These are phyloP conservation scores for Calocybe gangraenosa DNA, from an alignment of 768 basidiomycete species.

Conservation along the genomic window DNA sequence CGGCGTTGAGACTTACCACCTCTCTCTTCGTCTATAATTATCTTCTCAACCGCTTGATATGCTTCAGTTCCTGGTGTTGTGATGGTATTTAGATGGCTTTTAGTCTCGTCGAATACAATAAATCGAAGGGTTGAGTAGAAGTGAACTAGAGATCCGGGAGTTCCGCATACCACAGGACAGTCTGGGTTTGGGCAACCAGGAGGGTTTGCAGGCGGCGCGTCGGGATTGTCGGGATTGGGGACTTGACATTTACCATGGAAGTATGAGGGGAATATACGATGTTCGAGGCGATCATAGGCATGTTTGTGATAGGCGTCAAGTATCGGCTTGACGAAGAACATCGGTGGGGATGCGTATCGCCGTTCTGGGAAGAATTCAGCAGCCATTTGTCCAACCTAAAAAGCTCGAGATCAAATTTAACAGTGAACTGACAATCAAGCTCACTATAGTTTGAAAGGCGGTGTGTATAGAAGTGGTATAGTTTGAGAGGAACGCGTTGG, in stretches of 20 bases:
- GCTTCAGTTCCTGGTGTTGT: conserved; percentile 32
- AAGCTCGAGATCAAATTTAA: conserved; percentile 1
- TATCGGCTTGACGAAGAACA: conserved; percentile 43
- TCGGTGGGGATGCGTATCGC: conserved; percentile 8
- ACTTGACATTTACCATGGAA: conserved; percentile 77
- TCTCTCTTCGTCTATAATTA: conserved; percentile 31
- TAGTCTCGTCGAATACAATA: conserved; percentile 46
- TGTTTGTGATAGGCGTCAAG: conserved; percentile 38
- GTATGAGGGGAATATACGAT: conserved; percentile 61
- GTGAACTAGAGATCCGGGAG: conserved; percentile 76
- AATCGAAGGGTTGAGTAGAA: conserved; percentile 47
- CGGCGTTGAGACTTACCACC: conserved; percentile 1
- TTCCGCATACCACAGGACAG: conserved; percentile 76
- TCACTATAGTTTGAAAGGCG: conserved; percentile 40
- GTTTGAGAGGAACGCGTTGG: conserved; percentile 48
- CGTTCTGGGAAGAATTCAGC: conserved; percentile 9
- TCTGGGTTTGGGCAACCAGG: conserved; percentile 75
- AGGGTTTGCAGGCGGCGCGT: conserved; percentile 40
- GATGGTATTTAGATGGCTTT: conserved; percentile 27
- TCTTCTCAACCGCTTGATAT: conserved; percentile 39
- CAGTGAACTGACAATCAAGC: conserved; percentile 11
- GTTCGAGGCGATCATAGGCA: conserved; percentile 41
- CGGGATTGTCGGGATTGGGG: conserved; percentile 27
- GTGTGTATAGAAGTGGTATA: conserved; percentile 39
- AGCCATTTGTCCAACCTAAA: conserved; percentile 11